These are phyloP conservation scores for Cutaneotrichosporon spelunceum DNA, from an alignment of 1,284 basidiomycete genomes.

Conservation along the genomic window DNA sequence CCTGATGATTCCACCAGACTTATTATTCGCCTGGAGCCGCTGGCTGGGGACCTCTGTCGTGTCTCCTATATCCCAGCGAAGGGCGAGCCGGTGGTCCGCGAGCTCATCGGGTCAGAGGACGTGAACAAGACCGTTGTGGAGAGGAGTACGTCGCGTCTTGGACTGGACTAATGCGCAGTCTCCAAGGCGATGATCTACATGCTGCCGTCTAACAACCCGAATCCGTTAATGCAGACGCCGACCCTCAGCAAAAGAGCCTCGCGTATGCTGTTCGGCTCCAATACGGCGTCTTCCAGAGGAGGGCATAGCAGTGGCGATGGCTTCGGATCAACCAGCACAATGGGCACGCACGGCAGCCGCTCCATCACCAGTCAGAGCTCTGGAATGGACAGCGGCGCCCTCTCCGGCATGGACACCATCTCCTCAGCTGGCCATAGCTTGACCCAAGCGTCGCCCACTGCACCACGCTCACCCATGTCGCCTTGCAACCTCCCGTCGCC, in stretches of 20 bases:
- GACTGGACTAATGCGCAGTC: background rate
- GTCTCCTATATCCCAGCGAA: slow-evolving; percentile 5
- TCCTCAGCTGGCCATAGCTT: slow-evolving; percentile 18
- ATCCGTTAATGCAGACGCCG: slow-evolving; percentile 8
- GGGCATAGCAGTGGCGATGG: slow-evolving; percentile 23
- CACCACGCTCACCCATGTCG: slow-evolving; percentile 11
- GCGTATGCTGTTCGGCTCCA: slow-evolving; percentile 40
- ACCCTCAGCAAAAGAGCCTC: slow-evolving; percentile 14
- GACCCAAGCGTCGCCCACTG: background rate
- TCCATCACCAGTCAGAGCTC: slow-evolving; percentile 35
- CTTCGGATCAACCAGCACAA: slow-evolving; percentile 33
- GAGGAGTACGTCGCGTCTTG: slow-evolving; percentile 62
- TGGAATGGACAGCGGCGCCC: slow-evolving; percentile 27
- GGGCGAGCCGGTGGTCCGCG: slow-evolving; percentile 2
- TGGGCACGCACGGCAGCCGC: slow-evolving; percentile 30
- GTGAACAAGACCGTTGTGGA: slow-evolving; percentile 69
- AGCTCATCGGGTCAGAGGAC: slow-evolving; percentile 45
- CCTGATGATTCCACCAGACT: slow-evolving; percentile 54
- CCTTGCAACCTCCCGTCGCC: slow-evolving; percentile 6
- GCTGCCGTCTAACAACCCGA: slow-evolving; percentile 1
- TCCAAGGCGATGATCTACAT: background rate
- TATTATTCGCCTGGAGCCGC: slow-evolving; percentile 63
- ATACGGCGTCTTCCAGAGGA: slow-evolving; percentile 34
- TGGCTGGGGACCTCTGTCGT: slow-evolving; percentile 69
- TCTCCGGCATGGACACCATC: slow-evolving; percentile 21